A percentile compares a stretch with the other conserved stretches of the same genome.
These are phyloP conservation scores for Calycina herbarum DNA, from an alignment of 2,329 filamentous ascomycete genomes.

Conservation along the genomic window DNA sequence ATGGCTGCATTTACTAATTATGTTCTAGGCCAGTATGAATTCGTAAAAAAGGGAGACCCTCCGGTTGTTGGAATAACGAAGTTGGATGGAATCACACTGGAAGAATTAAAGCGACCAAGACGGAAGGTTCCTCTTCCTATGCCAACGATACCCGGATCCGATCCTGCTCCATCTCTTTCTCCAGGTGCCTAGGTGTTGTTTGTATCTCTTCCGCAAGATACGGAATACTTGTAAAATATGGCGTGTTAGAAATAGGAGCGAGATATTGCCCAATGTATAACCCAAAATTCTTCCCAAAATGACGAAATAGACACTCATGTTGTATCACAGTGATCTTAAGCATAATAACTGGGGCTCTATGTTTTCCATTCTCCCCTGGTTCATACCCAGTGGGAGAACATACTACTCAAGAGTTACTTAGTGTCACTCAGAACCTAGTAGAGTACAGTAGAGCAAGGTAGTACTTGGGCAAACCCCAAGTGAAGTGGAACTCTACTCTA, in stretches of 20 bases:
- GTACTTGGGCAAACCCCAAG: no score
- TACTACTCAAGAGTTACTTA: no score
- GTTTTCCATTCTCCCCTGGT: no score
- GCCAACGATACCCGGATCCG: conserved; percentile 7
- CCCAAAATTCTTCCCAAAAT: background rate
- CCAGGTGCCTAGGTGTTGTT: background rate
- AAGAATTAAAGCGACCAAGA: conserved; percentile 79
- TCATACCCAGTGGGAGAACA: no score
- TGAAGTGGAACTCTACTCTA: no score
- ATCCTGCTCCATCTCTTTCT: background rate
- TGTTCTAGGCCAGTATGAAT: conserved; percentile 74
- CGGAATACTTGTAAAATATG: background rate
- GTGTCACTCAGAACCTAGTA: no score
- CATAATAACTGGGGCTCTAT: no score
- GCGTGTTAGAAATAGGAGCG: background rate
- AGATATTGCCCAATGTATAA: conserved; percentile 1
- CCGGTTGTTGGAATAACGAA: conserved; percentile 93
- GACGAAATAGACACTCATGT: no score
- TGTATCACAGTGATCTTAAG: no score
- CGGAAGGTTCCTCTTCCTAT: conserved; percentile 42
- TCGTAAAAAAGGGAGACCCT: conserved; percentile 88
- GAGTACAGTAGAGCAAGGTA: no score
- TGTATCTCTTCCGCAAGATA: background rate
- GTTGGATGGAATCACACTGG: conserved; percentile 76
- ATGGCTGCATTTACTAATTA: conserved; percentile 29